Evolutionary conservation across 176 grass and related monocot species (phyloP), one percentile per base, ranked within the genome.

Genomic region (Tillandsia leiboldiana): DNA sequence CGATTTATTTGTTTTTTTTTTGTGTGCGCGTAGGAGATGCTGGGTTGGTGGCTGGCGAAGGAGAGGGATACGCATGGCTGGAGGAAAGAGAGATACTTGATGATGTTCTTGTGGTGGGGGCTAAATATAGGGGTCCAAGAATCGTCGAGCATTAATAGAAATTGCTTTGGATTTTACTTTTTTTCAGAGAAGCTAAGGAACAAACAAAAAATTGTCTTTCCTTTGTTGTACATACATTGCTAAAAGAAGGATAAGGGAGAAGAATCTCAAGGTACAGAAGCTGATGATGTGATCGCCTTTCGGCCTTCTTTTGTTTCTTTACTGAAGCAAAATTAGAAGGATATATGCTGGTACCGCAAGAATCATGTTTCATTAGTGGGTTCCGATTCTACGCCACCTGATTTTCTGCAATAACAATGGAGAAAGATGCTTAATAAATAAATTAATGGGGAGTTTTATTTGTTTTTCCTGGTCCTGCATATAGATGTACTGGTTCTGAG

Each of bases 21-120:
- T 61, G 22, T 23, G 42, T 58, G 70, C 7, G 33, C 29, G 70
- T 52, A 84, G 78, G 49, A 72, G 81, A 77, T 64, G 67, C 74
- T 54, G 28, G 14, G 18, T 42, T 70, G 28, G 18, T 74, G 8
- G 23, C 62, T 61, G 12, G 65, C 48, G 64, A 58, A 56, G 59
- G 27, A 10, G 73, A 84, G 8, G 64, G 48, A 50, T 81, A 88
- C 75, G 86, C 71, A 33, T 88, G 78, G 74, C 51, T 88, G 74
- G 81, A 88, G 62, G 86, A 84, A 48, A 67, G 15, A 42, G 81
- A 84, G 58, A 72, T 1, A 68, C 70, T 81, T 17, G 27, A 62
- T 22, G 70, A 84, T 72, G 77, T 84, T 71, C 14, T 71, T 33
- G 81, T 88, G 48, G 65, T 84, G 2, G 74, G 81, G 68, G 75